These are phyloP conservation scores for Talaromyces thailandensis DNA, from an alignment of 495 filamentous ascomycete species.

Conservation along the genomic window DNA sequence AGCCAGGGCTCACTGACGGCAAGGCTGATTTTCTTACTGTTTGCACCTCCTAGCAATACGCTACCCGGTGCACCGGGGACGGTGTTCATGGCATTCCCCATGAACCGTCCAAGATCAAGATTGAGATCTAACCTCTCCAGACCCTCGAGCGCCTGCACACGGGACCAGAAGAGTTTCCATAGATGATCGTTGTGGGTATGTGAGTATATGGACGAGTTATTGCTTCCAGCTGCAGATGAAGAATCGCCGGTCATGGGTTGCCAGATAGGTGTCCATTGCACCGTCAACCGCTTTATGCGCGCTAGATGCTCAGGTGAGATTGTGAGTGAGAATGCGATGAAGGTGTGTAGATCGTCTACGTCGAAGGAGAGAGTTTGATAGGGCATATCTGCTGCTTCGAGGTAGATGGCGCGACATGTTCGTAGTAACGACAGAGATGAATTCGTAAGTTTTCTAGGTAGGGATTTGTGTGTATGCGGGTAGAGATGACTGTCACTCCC, in stretches of 20 bases:
- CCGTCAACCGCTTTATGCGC: conserved; percentile 16
- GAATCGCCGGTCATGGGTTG: conserved; percentile 22
- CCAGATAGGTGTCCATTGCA: conserved; percentile 34
- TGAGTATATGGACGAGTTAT: conserved; percentile 27
- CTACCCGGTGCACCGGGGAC: neutral
- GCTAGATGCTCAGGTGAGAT: conserved; percentile 11
- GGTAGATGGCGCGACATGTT: conserved; percentile 33
- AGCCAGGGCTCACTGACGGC: conserved; percentile 22
- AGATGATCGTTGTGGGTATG: conserved; percentile 33
- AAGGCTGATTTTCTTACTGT: conserved; percentile 17
- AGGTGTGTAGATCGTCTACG: conserved; percentile 33
- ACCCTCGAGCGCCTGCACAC: conserved; percentile 13
- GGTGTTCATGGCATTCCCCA: conserved; percentile 10
- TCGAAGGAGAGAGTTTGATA: conserved; percentile 26
- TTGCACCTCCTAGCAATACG: conserved; percentile 12
- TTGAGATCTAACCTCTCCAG: conserved; percentile 18
- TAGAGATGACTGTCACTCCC: conserved; percentile 23
- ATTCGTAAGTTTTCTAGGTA: conserved; percentile 20
- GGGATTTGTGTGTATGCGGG: conserved; percentile 26
- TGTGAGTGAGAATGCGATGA: conserved; percentile 24
- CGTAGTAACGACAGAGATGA: conserved; percentile 21
- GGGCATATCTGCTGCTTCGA: conserved; percentile 24
- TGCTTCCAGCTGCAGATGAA: neutral
- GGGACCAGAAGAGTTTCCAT: conserved; percentile 27
- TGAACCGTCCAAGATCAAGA: conserved; percentile 28